Evolutionary conservation across 2,329 filamentous ascomycete species (phyloP).

Genomic region (Venturia nashicola): DNA sequence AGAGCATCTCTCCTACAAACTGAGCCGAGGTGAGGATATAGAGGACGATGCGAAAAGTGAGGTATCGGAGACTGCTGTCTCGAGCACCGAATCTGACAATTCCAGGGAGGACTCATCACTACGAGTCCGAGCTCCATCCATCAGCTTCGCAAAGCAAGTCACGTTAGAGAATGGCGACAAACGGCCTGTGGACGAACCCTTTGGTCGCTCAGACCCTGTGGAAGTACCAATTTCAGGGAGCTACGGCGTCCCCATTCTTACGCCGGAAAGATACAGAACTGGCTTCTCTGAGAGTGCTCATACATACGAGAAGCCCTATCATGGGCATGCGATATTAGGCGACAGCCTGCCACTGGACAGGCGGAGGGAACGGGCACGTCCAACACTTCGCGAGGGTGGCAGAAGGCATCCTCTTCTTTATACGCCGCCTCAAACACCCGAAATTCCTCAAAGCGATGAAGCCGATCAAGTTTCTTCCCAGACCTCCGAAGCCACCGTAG

Average conservation of each 20-base stretch:
- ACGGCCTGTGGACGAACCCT: conserved; percentile 24
- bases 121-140: conserved; percentile 21
- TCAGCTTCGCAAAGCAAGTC: conserved; percentile 28
- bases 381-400: not conserved
- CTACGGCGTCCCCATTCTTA: not conserved
- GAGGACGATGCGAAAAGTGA: conserved; percentile 1
- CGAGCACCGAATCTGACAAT: conserved; percentile 2
- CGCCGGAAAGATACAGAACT: not conserved
- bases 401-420: not conserved
- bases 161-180: conserved; percentile 27
- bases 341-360: not conserved
- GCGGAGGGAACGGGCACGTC: not conserved
- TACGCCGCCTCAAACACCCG: not conserved
- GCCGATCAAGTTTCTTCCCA: conserved; percentile 23
- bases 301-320: not conserved
- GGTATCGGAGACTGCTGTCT: conserved; percentile 3
- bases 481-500: conserved; percentile 27
- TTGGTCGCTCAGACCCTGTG: not conserved
- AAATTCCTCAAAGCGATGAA: not conserved
- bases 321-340: not conserved
- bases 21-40: conserved; percentile 5
- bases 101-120: not conserved
- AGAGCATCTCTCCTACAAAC: conserved; percentile 4
- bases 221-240: conserved; percentile 19
- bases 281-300: conserved; percentile 5